Base-by-base conservation (phyloP, 805 yeast genomes). In the Barnettozyma wickerhamii region DNA sequence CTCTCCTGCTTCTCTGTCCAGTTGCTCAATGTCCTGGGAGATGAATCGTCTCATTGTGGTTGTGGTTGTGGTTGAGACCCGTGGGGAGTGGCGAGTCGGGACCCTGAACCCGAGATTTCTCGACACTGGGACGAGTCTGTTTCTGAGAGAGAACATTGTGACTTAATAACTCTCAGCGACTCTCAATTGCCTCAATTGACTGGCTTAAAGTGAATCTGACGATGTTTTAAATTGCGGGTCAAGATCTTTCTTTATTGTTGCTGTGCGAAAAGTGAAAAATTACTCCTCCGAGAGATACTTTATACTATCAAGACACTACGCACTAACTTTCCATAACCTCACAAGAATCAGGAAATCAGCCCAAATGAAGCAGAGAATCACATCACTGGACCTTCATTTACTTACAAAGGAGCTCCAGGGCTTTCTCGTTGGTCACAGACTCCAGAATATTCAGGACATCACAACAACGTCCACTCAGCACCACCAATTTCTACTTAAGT, bases 401-500 rank as follows among this genome's bases (percentile, higher is more conserved):
- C 63, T 90, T 21, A 70, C 82, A 1, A 64, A 71, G 17, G 98
- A 91, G 60, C 71, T 90, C 33, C 71, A 71, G 38, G 54, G 64
- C 7, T 65, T 72, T 35, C 51, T 90, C 26, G 69, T 74, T 45
- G 79, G 81, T 38, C 81, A 80, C 56, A 66, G 97, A 47, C 66
- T 91, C 43, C 89, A 82, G 49, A 91, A 91, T 61, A 81, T 91
- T 40, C 90, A 91, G 63, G 89, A 88, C 56, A 72, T 88, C 26
- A 40, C 35, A 5, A 10, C 43, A 12, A 30, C 40, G 6, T 75
- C 83, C 14, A 74, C 79, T 27, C 82, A 87, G 5, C 69, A 72
- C 10, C 75, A 90, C 40, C 89, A 86, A 41, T 88, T 81, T 54
- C 62, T 88, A 38, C 64, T 90, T 47, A 89, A 87, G 60, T 91